Evolutionary conservation across 148 eudicot species (phyloP).

Genomic region (Beta vulgaris): DNA sequence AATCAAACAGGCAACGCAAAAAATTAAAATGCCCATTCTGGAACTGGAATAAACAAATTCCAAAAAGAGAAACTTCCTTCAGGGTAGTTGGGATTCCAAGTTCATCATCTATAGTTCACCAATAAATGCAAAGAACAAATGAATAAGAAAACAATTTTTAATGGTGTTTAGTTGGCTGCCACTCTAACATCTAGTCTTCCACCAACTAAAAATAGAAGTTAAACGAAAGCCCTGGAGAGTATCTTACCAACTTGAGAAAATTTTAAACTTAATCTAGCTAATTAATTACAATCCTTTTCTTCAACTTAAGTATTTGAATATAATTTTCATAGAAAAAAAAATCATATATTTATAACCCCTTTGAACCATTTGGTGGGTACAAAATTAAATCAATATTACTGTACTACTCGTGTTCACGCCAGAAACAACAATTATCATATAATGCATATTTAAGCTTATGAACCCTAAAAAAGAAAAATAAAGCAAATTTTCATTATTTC

Average conservation of each 20-base stretch:
- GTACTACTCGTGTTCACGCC: no score
- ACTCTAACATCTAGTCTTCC: constrained; percentile 2
- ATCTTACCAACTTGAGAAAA: constrained; percentile 15
- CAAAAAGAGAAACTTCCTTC: constrained; percentile 8
- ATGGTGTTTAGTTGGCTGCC: constrained; percentile 10
- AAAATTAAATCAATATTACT: no score
- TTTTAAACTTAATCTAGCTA: background rate
- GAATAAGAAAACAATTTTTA: background rate
- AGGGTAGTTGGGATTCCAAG: constrained; percentile 10
- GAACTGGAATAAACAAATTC: constrained; percentile 1
- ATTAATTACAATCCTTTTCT: no score
- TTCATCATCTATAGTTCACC: background rate
- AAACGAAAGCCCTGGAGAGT: background rate
- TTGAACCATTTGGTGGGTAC: no score
- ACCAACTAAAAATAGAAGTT: constrained; percentile 7
- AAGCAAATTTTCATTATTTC: background rate
- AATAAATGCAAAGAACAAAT: background rate
- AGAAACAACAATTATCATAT: background rate
- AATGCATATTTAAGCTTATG: background rate
- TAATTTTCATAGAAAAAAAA: no score
- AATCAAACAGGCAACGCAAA: background rate
- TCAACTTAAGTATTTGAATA: no score
- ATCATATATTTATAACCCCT: no score
- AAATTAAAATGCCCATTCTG: constrained; percentile 6
- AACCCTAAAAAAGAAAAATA: background rate